A percentile compares a stretch with the other conserved stretches of the same genome.
These are phyloP conservation scores for Verticillium longisporum DNA, from an alignment of 2,329 filamentous ascomycete genomes.

Conservation along the genomic window DNA sequence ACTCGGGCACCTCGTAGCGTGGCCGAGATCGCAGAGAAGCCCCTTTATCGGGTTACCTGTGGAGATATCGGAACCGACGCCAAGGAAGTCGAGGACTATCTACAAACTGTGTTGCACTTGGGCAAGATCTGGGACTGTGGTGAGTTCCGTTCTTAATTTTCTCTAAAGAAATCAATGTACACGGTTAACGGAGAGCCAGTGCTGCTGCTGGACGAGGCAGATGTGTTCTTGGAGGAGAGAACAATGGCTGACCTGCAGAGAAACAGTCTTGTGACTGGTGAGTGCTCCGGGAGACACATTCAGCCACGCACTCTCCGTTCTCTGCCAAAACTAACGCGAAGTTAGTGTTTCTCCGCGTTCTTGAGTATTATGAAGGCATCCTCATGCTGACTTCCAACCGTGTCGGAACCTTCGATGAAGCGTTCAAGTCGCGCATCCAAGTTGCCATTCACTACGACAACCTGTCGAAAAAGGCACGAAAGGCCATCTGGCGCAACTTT, in stretches of 20 bases:
- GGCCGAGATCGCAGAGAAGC: constrained; percentile 5
- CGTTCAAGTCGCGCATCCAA: constrained; percentile 28
- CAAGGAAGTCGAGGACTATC: constrained; percentile 13
- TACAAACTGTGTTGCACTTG: constrained; percentile 5
- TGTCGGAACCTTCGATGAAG: constrained; percentile 26
- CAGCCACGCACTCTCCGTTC: constrained; percentile 53
- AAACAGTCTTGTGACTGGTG: too few relatives aligned
- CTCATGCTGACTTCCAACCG: constrained; percentile 28
- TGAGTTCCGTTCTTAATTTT: constrained; percentile 23
- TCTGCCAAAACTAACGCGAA: too few relatives aligned
- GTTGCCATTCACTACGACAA: constrained; percentile 22
- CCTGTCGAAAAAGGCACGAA: constrained; percentile 13
- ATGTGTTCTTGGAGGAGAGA: constrained; percentile 76
- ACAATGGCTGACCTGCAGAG: constrained; percentile 71
- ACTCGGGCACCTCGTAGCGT: background rate
- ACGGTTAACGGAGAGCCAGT: too few relatives aligned
- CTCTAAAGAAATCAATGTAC: too few relatives aligned
- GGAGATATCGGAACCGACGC: constrained; percentile 18
- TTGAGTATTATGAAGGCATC: constrained; percentile 29
- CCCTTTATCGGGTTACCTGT: constrained; percentile 17
- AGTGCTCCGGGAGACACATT: too few relatives aligned
- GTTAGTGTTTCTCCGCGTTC: constrained; percentile 23
- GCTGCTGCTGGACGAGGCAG: constrained; percentile 71
- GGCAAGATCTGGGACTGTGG: constrained; percentile 66
- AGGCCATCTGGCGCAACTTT: constrained; percentile 4